Base-by-base conservation (phyloP, 805 yeast species). In the Metschnikowia henanensis region DNA sequence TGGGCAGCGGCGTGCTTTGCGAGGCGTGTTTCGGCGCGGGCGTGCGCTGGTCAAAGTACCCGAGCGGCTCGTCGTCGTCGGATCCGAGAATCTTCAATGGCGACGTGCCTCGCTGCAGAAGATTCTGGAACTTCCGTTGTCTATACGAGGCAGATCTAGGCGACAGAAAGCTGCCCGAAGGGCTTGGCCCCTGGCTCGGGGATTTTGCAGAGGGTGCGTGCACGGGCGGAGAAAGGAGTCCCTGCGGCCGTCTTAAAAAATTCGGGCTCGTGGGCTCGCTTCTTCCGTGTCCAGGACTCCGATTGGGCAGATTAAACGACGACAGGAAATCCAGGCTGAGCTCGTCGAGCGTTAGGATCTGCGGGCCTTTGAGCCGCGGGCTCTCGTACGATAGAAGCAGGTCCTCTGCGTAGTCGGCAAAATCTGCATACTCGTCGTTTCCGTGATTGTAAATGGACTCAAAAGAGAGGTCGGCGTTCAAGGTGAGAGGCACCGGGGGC, bases 311-410 rank as follows among this genome's bases (percentile, higher is more conserved):
- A 28, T 20, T 37, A 4, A 37, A 7, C 5, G 34, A 28, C 23
- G 26, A 8, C 26, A 21, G 37, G 28, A 25, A 31, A 8, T 18
- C 39, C 23, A 21, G 18, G 29, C 35, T 31, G 12, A 30, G 38
- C 18, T 60, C 60, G 43, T 68, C 70, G 15, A 64, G 68, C 5
- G 71, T 67, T 18, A 70, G 50, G 33, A 61, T 66, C 50, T 64
- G 62, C 2, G 75, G 75, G 1, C 75, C 75, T 60, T 59, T 68
- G 2, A 69, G 74, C 33, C 60, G 60, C 15, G 72, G 69, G 30
- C 67, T 62, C 4, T 63, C 69, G 39, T 46, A 50, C 16, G 64
- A 59, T 29, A 51, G 34, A 30, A 53, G 52, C 20, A 66, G 50
- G 17, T 58, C 65, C 19, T 60, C 61, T n/a, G 45, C 46, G 18